These are phyloP conservation scores for Colletotrichum lini DNA, from an alignment of 2,329 filamentous ascomycete species.

Conservation along the genomic window DNA sequence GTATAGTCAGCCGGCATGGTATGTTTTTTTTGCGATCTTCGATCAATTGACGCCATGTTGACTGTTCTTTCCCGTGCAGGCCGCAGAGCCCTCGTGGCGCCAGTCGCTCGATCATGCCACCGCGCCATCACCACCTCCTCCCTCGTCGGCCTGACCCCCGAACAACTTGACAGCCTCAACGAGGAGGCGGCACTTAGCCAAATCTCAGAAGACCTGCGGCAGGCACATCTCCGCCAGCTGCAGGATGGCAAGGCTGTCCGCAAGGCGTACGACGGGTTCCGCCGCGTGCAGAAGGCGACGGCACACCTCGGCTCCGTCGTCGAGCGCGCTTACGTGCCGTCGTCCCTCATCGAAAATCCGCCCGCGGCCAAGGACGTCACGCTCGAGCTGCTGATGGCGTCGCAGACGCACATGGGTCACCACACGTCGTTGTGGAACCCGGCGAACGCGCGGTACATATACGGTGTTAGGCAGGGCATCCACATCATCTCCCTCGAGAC, in stretches of 20 bases:
- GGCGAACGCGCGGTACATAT: slow-evolving; percentile 93
- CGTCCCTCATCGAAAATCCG: slow-evolving; percentile 78
- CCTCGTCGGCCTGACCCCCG: slow-evolving; percentile 46
- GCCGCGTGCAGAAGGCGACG: slow-evolving; percentile 32
- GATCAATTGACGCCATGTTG: slow-evolving; percentile 43
- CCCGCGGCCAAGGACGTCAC: slow-evolving; percentile 85
- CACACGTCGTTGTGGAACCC: slow-evolving; percentile 95
- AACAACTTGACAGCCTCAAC: slow-evolving; percentile 45
- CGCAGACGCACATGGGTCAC: slow-evolving; percentile 92
- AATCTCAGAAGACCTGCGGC: neutral
- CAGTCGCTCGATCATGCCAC: slow-evolving; percentile 56
- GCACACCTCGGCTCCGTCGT: slow-evolving; percentile 61
- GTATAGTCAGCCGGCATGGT: slow-evolving; percentile 69
- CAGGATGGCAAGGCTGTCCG: neutral
- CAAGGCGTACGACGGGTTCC: slow-evolving; percentile 13
- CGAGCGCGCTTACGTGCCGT: slow-evolving; percentile 73
- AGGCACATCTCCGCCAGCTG: neutral
- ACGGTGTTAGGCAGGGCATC: slow-evolving; percentile 87
- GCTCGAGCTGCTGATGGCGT: slow-evolving; percentile 90
- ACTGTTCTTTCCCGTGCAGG: slow-evolving; percentile 53
- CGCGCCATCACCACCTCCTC: slow-evolving; percentile 57
- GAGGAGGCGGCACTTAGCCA: slow-evolving; percentile 41
- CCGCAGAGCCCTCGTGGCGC: slow-evolving; percentile 65
- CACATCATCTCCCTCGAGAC: slow-evolving; percentile 95
- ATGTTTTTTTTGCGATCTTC: slow-evolving; percentile 45